A percentile compares a stretch with the other conserved stretches of the same genome.
Conservation (phyloP, 2,329 filamentous ascomycete species). For the Diaporthe batatas region DNA sequence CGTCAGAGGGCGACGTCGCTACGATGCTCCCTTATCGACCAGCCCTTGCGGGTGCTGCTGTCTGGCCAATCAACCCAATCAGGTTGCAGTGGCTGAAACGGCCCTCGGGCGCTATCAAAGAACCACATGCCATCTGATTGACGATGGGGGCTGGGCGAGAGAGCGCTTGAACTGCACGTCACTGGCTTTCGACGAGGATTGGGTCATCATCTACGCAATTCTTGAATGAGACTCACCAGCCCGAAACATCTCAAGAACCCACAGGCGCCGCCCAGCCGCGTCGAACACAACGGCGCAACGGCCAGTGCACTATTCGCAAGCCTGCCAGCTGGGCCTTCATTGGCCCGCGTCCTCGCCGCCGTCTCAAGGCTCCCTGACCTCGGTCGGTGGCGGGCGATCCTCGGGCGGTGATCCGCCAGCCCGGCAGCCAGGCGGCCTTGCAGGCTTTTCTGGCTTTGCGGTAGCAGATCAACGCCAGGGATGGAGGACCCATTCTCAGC, state of each 20-base stretch:
- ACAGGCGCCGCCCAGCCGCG: background rate
- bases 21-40: slow-evolving; percentile 20
- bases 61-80: slow-evolving; percentile 14
- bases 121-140: slow-evolving; percentile 19
- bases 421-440: background rate
- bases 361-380: background rate
- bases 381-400: slow-evolving; percentile 23
- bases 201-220: slow-evolving; percentile 8
- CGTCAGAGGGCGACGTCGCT: slow-evolving; percentile 7
- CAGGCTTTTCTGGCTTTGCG: background rate
- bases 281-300: background rate
- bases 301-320: background rate
- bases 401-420: slow-evolving; percentile 3
- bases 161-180: too few species aligned
- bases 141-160: background rate
- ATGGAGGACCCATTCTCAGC: background rate
- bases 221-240: background rate
- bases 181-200: too few species aligned
- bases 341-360: background rate
- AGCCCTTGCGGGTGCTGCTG: slow-evolving; percentile 15
- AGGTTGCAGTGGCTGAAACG: slow-evolving; percentile 12
- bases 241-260: slow-evolving; percentile 11
- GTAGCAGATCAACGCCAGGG: slow-evolving; percentile 20
- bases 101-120: background rate
- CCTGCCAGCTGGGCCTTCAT: background rate